Base-by-base conservation (phyloP, 2,329 filamentous ascomycete genomes). In the Byssoonygena ceratinophila region DNA sequence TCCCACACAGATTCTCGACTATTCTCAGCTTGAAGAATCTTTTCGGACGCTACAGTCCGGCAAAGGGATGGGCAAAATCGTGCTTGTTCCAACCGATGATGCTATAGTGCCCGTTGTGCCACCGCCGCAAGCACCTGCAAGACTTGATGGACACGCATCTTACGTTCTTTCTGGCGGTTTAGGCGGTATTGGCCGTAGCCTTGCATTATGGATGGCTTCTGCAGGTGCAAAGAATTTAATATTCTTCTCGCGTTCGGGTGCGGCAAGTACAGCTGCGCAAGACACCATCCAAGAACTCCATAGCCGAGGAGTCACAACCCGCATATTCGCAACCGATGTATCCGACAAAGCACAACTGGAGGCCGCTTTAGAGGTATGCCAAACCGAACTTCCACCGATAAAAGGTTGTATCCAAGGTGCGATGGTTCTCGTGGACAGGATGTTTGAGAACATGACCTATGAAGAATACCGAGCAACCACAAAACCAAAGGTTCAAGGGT, bases 391-490 rank as follows among this genome's bases (percentile, higher is more conserved):
- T 55, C 61, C 61, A 0, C 63, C 64, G 1, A 61, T 69, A 18
- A 58, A 57, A 27, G 68, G 68, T 1, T 61, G 62, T n/a, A 62
- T 70, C n/a, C 65, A 68, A 44, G 54, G 51, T 1, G 52, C 67
- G 0, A 66, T 66, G 62, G 62, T 66, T 1, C 48, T 65, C n/a
- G 55, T 55, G 54, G 59, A 61, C 36, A 36, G 18, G 3, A 34
- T 67, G 6, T 68, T 68, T 46, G 59, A 65, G 27, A 65, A 68
- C 12, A 69, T 71, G 65, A 60, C 55, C 1, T 63, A 60, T 44
- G 55, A 60, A 1, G 58, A 71, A 29, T 72, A 64, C 58, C 58
- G 56, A 2, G 56, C 52, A 0, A 62, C 63, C 1, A 55, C 66
- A 1, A 54, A 58, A 22, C 63, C 68, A 1, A 74, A 73, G 55